Evolutionary conservation across 352 stramenopile genomes (phyloP).

Genomic region (Phytophthora tubulina): DNA sequence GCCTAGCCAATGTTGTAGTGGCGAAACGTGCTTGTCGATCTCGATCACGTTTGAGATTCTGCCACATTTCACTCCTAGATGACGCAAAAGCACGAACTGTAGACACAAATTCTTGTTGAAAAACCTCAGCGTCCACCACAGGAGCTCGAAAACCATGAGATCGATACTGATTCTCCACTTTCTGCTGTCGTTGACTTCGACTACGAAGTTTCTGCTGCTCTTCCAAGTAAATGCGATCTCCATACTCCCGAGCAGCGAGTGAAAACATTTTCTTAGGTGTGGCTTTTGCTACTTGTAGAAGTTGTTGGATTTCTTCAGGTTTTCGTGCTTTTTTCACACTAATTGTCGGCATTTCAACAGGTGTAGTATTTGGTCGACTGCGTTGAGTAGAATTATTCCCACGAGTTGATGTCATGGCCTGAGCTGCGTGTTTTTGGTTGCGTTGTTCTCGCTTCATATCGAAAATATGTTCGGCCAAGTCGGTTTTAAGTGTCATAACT

Average conservation of each 20-base stretch:
- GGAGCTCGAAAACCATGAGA: slow-evolving; percentile 47
- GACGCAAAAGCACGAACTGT: slow-evolving; percentile 63
- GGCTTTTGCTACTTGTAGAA: slow-evolving; percentile 26
- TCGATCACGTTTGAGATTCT: slow-evolving; percentile 55
- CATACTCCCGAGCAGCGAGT: slow-evolving; percentile 61
- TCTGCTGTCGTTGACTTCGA: slow-evolving; percentile 40
- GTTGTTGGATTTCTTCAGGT: slow-evolving; percentile 24
- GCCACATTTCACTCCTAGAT: slow-evolving; percentile 55
- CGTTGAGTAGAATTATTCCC: background rate
- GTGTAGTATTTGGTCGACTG: slow-evolving; percentile 27
- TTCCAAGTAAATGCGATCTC: slow-evolving; percentile 42
- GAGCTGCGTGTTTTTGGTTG: slow-evolving; percentile 46
- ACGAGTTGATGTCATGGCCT: slow-evolving; percentile 13
- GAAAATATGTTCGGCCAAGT: slow-evolving; percentile 75
- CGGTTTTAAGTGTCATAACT: slow-evolving; percentile 65
- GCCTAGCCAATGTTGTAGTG: slow-evolving; percentile 45
- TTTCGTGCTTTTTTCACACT: slow-evolving; percentile 21
- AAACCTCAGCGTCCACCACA: slow-evolving; percentile 50
- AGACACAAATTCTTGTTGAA: slow-evolving; percentile 75
- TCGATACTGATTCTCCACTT: slow-evolving; percentile 62
- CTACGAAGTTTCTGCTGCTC: slow-evolving; percentile 54
- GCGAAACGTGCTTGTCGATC: slow-evolving; percentile 53
- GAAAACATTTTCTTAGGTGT: slow-evolving; percentile 64
- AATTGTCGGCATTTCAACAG: slow-evolving; percentile 1
- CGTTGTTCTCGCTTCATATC: slow-evolving; percentile 64